Conservation (phyloP, 1,139 yeast species). For the Suhomyces maxii region DNA sequence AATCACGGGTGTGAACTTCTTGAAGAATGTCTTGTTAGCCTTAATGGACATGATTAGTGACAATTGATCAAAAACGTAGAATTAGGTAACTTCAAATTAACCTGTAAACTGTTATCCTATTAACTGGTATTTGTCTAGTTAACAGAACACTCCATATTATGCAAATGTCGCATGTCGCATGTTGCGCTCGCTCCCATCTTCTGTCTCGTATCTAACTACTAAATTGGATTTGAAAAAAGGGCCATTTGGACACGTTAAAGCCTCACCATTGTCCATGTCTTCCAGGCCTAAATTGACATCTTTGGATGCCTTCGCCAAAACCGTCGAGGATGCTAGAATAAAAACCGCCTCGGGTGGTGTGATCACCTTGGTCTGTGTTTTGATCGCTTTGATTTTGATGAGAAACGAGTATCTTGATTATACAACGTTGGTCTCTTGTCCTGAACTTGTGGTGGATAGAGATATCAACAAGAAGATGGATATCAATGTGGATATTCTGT, state of each 20-base stretch:
- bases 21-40: slow-evolving; percentile 19
- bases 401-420: slow-evolving; percentile 77
- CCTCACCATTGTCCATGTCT: not conserved
- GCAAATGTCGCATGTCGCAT: not conserved
- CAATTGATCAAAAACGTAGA: too few species aligned
- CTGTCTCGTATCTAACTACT: not conserved
- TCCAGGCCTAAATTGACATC: slow-evolving; percentile 51
- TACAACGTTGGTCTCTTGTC: slow-evolving; percentile 63
- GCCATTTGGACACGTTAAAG: not conserved
- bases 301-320: slow-evolving; percentile 88
- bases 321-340: slow-evolving; percentile 90
- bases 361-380: slow-evolving; percentile 70
- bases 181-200: not conserved
- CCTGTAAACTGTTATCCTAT: too few species aligned
- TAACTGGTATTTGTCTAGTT: too few species aligned
- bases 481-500: slow-evolving; percentile 76
- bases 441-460: slow-evolving; percentile 86
- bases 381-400: slow-evolving; percentile 62
- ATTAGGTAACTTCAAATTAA: too few species aligned
- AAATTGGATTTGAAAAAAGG: not conserved
- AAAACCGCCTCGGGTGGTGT: slow-evolving; percentile 89
- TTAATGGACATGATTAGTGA: slow-evolving; percentile 2
- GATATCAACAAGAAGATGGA: slow-evolving; percentile 76
- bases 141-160: too few species aligned
- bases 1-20: slow-evolving; percentile 21